Evolutionary conservation across 331 rosid species (phyloP).

Genomic region (Dryas integrifolia): DNA sequence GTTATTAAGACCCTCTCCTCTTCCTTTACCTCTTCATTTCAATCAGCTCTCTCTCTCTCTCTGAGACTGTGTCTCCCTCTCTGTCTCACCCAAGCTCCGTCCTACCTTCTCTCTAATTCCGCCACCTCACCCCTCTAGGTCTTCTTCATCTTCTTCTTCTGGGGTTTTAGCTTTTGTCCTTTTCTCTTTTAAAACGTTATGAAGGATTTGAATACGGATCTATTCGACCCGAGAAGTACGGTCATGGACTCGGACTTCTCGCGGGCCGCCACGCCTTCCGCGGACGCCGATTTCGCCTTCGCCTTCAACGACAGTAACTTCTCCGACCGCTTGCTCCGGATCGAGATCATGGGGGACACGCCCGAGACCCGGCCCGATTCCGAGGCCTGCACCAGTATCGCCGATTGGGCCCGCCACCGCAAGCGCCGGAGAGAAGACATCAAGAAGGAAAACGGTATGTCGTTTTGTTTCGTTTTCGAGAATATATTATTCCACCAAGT

Average conservation of each 20-base stretch:
- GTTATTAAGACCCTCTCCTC: conserved; percentile 1
- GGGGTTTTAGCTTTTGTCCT: not conserved
- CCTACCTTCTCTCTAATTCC: not conserved
- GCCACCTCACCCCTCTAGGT: not conserved
- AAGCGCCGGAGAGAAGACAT: conserved; percentile 86
- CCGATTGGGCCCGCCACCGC: conserved; percentile 91
- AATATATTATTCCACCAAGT: not conserved
- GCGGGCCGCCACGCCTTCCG: conserved; percentile 42
- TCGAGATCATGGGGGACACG: conserved; percentile 72
- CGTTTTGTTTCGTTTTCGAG: not conserved
- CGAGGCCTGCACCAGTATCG: conserved; percentile 55
- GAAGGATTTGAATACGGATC: conserved; percentile 71
- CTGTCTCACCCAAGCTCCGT: not conserved
- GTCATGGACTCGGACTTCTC: conserved; percentile 65
- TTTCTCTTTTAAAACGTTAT: conserved; percentile 18
- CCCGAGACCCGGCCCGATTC: conserved; percentile 50
- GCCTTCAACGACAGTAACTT: conserved; percentile 94
- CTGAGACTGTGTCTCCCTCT: not conserved
- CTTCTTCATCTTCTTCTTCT: not conserved
- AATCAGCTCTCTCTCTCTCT: not conserved
- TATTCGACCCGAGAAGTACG: conserved; percentile 59
- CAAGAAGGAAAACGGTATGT: conserved; percentile 64
- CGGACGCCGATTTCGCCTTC: conserved; percentile 91
- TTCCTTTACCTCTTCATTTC: not conserved
- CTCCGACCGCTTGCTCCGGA: conserved; percentile 82